Evolutionary conservation across 805 yeast genomes (phyloP).

Genomic region (Candida taoyuanica): DNA sequence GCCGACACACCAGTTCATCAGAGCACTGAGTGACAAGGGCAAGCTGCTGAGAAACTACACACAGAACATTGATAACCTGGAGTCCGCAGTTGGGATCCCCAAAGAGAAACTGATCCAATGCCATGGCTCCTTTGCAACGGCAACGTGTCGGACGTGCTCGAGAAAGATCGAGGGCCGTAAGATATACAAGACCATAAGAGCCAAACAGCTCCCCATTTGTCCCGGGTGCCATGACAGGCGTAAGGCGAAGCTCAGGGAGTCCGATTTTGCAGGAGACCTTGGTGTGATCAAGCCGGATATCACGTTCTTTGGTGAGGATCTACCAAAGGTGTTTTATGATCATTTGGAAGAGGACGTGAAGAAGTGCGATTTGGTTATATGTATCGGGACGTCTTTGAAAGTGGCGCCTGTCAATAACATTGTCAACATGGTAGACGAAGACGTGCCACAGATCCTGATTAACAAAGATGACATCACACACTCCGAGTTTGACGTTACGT

Average conservation of each 20-base stretch:
- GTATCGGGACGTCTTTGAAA: constrained; percentile 87
- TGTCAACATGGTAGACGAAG: constrained; percentile 64
- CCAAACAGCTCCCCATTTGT: constrained; percentile 63
- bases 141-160: constrained; percentile 77
- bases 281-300: constrained; percentile 93
- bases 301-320: constrained; percentile 83
- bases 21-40: constrained; percentile 65
- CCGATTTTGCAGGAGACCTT: constrained; percentile 39
- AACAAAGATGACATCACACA: constrained; percentile 73
- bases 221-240: constrained; percentile 55
- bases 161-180: constrained; percentile 60
- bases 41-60: constrained; percentile 82
- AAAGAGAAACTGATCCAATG: constrained; percentile 74
- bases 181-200: constrained; percentile 55
- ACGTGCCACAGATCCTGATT: constrained; percentile 79
- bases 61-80: constrained; percentile 86
- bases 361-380: constrained; percentile 71
- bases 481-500: constrained; percentile 70
- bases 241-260: constrained; percentile 27
- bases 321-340: constrained; percentile 67
- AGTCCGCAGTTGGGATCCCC: constrained; percentile 70
- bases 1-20: constrained; percentile 79
- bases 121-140: constrained; percentile 89
- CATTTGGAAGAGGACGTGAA: constrained; percentile 52
- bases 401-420: constrained; percentile 91